Conservation (phyloP, 768 basidiomycete genomes). For the Suillus placidus region DNA sequence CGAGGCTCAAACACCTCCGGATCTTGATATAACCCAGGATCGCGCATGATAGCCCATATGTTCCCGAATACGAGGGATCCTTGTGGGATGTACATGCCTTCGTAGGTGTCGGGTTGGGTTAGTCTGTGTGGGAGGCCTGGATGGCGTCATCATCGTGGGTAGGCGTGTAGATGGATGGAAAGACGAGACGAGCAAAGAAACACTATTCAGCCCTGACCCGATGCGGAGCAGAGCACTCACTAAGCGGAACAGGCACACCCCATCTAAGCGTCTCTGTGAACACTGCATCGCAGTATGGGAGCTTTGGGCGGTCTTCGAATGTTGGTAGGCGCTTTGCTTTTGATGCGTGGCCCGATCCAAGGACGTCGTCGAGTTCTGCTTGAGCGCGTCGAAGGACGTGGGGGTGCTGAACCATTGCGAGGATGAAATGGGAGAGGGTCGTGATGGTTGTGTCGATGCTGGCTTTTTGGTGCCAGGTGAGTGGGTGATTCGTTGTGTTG, state of each 20-base stretch:
- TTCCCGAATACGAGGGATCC: conserved; percentile 69
- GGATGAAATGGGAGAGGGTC: conserved; percentile 56
- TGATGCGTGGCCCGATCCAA: conserved; percentile 33
- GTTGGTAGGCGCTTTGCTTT: conserved; percentile 54
- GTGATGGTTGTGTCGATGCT: conserved; percentile 72
- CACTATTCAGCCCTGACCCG: background rate
- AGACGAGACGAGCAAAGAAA: too few species aligned
- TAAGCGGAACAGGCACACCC: conserved; percentile 59
- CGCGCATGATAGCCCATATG: conserved; percentile 53
- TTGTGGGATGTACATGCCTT: conserved; percentile 60
- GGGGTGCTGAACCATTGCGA: conserved; percentile 68
- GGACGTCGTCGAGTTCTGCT: conserved; percentile 63
- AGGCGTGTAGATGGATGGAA: background rate
- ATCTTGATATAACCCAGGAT: conserved; percentile 47
- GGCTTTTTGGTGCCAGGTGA: conserved; percentile 28
- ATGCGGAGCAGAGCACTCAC: conserved; percentile 34
- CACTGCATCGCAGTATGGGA: conserved; percentile 64
- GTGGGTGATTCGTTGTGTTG: background rate
- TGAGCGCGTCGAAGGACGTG: conserved; percentile 60
- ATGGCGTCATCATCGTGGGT: background rate
- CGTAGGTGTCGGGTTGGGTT: conserved; percentile 67
- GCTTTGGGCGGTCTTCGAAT: conserved; percentile 52
- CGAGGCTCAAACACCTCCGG: background rate
- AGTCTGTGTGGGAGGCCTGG: conserved; percentile 65
- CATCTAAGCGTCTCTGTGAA: conserved; percentile 59